Base-by-base conservation (phyloP, 129 eudicot species). In the Apium graveolens region DNA sequence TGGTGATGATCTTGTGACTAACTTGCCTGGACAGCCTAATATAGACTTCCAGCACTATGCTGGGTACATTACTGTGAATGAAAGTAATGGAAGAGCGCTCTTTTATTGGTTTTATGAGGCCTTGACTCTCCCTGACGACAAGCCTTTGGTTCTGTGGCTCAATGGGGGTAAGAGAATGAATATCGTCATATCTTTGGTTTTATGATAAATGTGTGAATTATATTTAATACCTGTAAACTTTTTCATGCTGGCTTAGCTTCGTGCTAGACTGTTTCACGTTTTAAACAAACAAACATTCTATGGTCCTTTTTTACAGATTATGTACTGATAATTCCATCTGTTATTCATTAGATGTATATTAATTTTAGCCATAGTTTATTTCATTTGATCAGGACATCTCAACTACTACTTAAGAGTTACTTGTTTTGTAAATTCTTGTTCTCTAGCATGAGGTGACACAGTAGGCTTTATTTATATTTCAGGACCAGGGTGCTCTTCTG, bases 401-500 rank as follows among this genome's bases (percentile, higher is more conserved):
- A 57, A 49, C 63, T 46, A 65, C 66, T 79, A 68, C 17, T 76
- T 41, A 71, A 53, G 83, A 5, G 62, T 6, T 20, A 51, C 62
- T 84, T 87, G 48, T 85, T 76, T 53, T 80, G 75, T 66, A 76
- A 55, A 73, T 73, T 70, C 73, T 11, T 85, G 85, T 80, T 84
- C 81, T 83, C 83, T 74, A n/a, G n/a, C 76, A 75, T 81, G 76
- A 83, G 90, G 88, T 89, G 89, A 85, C 89, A 89, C 89, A 89
- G 41, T 74, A 16, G 18, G 29, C 14, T 79, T 27, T 60, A 62
- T 82, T 31, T 80, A 51, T 82, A 35, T 82, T 86, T 74, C 83
- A 93, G 98, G 98, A 78, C 98, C 98, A 0, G 98, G 98, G 72
- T 93, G 98, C 81, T 93, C 98, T 76, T 93, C 98, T 78, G 98